Percentiles rank a stretch among this genome's conserved stretches.
phyloP scores from a whole-genome alignment of 2,329 filamentous ascomycete genomes.

The Fusarium nematophilum region DNA sequence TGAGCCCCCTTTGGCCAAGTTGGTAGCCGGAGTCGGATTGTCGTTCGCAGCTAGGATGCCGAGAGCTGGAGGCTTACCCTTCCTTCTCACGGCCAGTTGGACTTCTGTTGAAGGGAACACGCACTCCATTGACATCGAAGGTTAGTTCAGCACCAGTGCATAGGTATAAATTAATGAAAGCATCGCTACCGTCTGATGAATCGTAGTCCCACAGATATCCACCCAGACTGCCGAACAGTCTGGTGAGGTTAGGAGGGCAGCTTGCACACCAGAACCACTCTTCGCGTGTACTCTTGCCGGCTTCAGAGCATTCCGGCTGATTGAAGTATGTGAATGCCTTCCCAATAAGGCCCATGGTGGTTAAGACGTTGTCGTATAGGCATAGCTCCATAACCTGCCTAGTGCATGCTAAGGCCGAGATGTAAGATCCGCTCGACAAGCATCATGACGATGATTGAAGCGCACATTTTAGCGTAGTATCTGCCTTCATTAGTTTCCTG shows the following conservation, averaged over 20 bases:
- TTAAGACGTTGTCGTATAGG: slow-evolving; percentile 70
- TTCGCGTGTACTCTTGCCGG: slow-evolving; percentile 59
- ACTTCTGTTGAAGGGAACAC: slow-evolving; percentile 53
- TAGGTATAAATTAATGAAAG: slow-evolving; percentile 64
- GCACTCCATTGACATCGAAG: slow-evolving; percentile 50
- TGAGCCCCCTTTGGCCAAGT: slow-evolving; percentile 57
- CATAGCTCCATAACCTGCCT: slow-evolving; percentile 70
- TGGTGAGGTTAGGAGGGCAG: slow-evolving; percentile 69
- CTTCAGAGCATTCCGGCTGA: slow-evolving; percentile 65
- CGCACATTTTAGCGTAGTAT: slow-evolving; percentile 27
- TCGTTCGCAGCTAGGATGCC: slow-evolving; percentile 42
- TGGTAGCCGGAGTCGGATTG: slow-evolving; percentile 64
- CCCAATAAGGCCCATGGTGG: slow-evolving; percentile 66
- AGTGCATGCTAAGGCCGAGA: slow-evolving; percentile 62
- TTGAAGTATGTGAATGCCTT: slow-evolving; percentile 71
- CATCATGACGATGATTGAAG: slow-evolving; percentile 63
- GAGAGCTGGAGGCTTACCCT: slow-evolving; percentile 59
- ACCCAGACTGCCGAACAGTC: slow-evolving; percentile 65
- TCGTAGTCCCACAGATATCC: slow-evolving; percentile 65
- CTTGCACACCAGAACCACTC: slow-evolving; percentile 71
- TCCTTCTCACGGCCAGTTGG: slow-evolving; percentile 68
- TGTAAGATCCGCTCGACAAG: slow-evolving; percentile 66
- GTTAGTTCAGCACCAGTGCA: slow-evolving; percentile 61
- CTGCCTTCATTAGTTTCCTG: slow-evolving; percentile 24
- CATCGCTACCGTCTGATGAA: slow-evolving; percentile 37